Evolutionary conservation across 108 stramenopile genomes (phyloP).

Genomic region (Mediolabrus comicus): DNA sequence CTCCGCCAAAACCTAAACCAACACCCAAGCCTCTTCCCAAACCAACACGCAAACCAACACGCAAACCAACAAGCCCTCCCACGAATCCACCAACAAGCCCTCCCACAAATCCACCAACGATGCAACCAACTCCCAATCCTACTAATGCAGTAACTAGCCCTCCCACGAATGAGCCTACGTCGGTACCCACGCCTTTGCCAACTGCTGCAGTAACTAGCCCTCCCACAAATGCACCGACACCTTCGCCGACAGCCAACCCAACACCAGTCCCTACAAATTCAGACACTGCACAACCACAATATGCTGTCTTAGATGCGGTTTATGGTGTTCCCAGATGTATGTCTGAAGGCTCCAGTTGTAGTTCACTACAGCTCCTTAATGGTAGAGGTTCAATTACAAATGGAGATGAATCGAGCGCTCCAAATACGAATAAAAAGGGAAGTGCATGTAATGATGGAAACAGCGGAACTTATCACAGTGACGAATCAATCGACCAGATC

Average conservation of each 20-base stretch:
- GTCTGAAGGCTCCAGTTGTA: neutral
- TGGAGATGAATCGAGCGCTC: constrained; percentile 7
- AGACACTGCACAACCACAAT: neutral
- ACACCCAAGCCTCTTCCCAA: neutral
- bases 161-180: no score
- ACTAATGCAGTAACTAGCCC: neutral
- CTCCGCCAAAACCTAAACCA: neutral
- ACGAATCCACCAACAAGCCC: neutral
- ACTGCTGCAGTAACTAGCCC: no score
- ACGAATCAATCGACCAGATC: constrained; percentile 31
- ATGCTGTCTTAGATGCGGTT: neutral
- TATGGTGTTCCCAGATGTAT: constrained; percentile 23
- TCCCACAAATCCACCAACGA: neutral
- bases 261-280: neutral
- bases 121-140: neutral
- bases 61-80: neutral
- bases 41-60: neutral
- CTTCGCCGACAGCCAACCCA: neutral
- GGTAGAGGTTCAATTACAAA: constrained; percentile 11
- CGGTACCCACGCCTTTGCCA: no score
- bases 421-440: constrained; percentile 12
- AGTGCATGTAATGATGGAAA: constrained; percentile 8
- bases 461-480: constrained; percentile 2
- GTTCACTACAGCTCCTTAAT: neutral
- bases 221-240: neutral